Percentiles rank a stretch among this genome's conserved stretches.
phyloP scores from a whole-genome alignment of 148 eudicot genomes.

The Cornus suecica region DNA sequence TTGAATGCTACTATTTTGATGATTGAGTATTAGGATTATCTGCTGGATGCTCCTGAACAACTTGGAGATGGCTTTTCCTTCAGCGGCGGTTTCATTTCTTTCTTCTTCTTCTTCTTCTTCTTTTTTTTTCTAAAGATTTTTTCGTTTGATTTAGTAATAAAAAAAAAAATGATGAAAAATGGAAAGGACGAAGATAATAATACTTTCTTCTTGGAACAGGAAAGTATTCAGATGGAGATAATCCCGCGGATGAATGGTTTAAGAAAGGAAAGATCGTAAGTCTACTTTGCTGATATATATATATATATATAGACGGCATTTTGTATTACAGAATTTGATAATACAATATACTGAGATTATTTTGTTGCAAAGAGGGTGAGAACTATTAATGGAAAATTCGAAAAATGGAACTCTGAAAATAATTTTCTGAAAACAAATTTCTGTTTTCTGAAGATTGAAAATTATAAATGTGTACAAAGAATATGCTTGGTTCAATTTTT shows the following conservation, averaged over 20 bases:
- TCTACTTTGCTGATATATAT: not conserved
- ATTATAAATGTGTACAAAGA: too few relatives aligned
- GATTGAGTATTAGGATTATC: constrained; percentile 57
- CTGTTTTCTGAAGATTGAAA: too few relatives aligned
- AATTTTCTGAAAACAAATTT: too few relatives aligned
- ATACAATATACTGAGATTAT: not conserved
- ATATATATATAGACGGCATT: too few relatives aligned
- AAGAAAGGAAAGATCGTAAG: constrained; percentile 80
- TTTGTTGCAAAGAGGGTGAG: not conserved
- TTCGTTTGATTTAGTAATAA: not conserved
- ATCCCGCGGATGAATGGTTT: constrained; percentile 94
- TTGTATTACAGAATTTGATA: too few relatives aligned
- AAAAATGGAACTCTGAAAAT: not conserved
- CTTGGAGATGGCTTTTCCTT: constrained; percentile 97
- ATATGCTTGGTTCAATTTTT: too few relatives aligned
- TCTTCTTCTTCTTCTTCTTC: not conserved
- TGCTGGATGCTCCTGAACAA: constrained; percentile 86
- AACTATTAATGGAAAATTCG: too few relatives aligned
- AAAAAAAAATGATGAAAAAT: too few relatives aligned
- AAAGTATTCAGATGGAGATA: constrained; percentile 78
- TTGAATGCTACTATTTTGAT: not conserved
- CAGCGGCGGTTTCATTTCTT: constrained; percentile 65
- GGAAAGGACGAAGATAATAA: not conserved
- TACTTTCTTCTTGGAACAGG: constrained; percentile 44
- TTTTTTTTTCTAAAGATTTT: not conserved